Evolutionary conservation across 305 asterid species (phyloP).

Genomic region (Ruellia speciosa): DNA sequence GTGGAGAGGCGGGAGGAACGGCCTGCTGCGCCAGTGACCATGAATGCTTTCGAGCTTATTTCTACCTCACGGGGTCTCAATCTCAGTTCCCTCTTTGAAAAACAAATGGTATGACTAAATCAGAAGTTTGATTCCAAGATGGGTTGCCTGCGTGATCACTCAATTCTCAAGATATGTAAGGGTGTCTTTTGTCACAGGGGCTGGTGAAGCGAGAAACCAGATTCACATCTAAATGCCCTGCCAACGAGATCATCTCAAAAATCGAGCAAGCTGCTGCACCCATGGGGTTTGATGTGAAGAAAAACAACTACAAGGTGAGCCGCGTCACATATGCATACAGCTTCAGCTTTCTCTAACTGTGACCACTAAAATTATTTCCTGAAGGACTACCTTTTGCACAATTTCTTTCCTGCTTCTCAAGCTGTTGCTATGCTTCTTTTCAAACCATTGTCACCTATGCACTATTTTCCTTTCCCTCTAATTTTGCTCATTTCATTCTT

Average conservation of each 20-base stretch:
- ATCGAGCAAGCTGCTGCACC: slow-evolving; percentile 84
- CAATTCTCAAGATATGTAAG: too few species aligned
- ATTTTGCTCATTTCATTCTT: too few species aligned
- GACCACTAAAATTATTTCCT: too few species aligned
- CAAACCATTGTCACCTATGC: too few species aligned
- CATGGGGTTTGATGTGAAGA: slow-evolving; percentile 89
- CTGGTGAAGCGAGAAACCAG: slow-evolving; percentile 85
- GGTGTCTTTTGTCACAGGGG: slow-evolving; percentile 43
- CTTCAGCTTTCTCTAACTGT: too few species aligned
- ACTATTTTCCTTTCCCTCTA: too few species aligned
- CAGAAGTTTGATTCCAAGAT: too few species aligned
- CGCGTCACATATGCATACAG: too few species aligned
- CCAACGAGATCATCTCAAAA: slow-evolving; percentile 73
- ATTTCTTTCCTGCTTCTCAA: too few species aligned
- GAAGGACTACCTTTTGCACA: too few species aligned
- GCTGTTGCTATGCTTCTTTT: too few species aligned
- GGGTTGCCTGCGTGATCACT: too few species aligned
- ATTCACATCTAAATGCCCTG: slow-evolving; percentile 75
- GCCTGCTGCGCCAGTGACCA: slow-evolving; percentile 55
- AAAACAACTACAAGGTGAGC: slow-evolving; percentile 74
- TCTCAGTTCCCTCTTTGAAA: slow-evolving; percentile 80
- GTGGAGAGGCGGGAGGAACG: slow-evolving; percentile 76
- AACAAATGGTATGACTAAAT: slow-evolving; percentile 66
- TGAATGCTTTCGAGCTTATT: slow-evolving; percentile 94
- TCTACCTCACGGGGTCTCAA: slow-evolving; percentile 93